Base-by-base conservation (phyloP, 2,329 filamentous ascomycete species). In the Cylindrodendrum hubeiense region DNA sequence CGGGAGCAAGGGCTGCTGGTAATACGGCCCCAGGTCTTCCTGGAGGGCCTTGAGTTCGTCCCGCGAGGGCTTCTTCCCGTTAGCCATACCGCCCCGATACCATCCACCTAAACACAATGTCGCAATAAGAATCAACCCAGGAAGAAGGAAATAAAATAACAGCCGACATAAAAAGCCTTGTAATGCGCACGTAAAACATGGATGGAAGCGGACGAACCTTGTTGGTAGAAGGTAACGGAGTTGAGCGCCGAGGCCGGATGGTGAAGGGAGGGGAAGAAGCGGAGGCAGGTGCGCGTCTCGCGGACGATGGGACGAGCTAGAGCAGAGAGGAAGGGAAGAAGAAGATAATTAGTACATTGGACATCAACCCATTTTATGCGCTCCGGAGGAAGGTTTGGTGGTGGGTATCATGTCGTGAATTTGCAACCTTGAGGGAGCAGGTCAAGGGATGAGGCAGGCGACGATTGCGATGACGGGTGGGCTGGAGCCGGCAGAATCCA, bases 21-120 rank as follows among this genome's bases (percentile, higher is more conserved):
- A 79, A 58, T 75, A 78, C 13, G 77, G 76, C 9, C 77, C 77
- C 53, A 79, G 77, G 51, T 79, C 72, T 70, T 79, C 76, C 50
- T 71, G 69, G 63, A 79, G 78, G 44, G 75, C 75, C 65, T 73
- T 75, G 68, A 79, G 63, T 71, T 79, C 77, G 69, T 73, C 74
- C 71, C 73, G 70, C 65, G 72, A 67, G 70, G 75, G 73, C 72
- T 72, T 75, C 65, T 74, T 75, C 66, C 66, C 72, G 75, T 79
- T 77, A 79, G 77, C 75, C 77, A 79, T 77, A 72, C 62, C 72
- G 71, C 71, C 71, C 71, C 66, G 67, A 74, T 69, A 68, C 71
- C 72, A 72, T 57, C 72, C 72, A 67, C 72, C 72, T 75, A 75
- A 68, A 74, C 70, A 69, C 47, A 60, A 75, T 71, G 58, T 70